Evolutionary conservation across 1,139 yeast species (phyloP), one percentile per base, ranked within the genome.

Genomic region (Starmera stellimalicola): DNA sequence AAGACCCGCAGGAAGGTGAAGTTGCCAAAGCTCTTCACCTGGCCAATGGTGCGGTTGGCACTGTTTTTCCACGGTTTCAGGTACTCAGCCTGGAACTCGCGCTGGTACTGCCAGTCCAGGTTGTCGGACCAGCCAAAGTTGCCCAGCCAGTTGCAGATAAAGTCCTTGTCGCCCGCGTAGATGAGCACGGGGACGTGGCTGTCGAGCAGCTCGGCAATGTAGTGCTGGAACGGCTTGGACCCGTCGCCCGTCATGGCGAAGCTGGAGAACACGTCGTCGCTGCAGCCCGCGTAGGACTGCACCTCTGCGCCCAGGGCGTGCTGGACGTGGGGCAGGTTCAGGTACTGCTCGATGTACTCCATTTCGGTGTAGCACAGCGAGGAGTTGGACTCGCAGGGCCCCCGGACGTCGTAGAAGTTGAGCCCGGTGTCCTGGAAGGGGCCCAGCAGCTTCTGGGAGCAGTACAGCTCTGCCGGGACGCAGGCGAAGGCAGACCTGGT

Each of bases 61-160:
- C 32, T 31, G 20, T 37, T 57, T 40, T 41, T 43, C 75, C 75
- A 70, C 12, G 69, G 67, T 40, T 50, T 46, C 43, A 69, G 52
- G 2, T 56, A 52, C 32, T 41, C 57, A 34, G 30, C 41, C 39
- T 44, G 35, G 47, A 65, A 75, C 24, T 64, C 60, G 7, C 62
- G 65, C 32, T 63, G 61, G 27, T 69, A 63, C 16, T 64, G 54
- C 87, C 91, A 82, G 40, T 73, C 75, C 48, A 83, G 66, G 39
- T 60, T 66, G 49, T 80, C 68, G 26, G 83, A 62, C 93, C 94
- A 81, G 7, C 79, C 88, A 52, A 70, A 70, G 60, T 82, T 83
- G 38, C 94, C 94, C 47, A 84, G 68, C 94, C 94, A 84, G 62
- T 84, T 84, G 62, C 95, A 84, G 48, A 84, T 83, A 57, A 73